Conservation (phyloP, 192 early-diverging fungal genomes). For the Piromyces sp. region DNA sequence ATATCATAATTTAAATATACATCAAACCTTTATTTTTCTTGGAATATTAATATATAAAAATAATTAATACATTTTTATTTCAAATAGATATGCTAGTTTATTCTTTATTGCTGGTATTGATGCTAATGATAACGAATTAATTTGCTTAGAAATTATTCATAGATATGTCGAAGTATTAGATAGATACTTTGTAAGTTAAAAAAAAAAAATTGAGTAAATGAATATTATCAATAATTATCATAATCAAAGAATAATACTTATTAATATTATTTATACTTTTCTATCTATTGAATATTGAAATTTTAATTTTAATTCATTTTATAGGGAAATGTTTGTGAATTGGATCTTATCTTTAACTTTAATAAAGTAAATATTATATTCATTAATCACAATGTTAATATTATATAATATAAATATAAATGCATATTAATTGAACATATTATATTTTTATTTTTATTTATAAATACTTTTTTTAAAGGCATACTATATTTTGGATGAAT, state of each 20-base stretch:
- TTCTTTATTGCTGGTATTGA: constrained; percentile 72
- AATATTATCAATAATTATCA: neutral
- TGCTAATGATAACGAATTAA: constrained; percentile 79
- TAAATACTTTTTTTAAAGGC: constrained; percentile 18
- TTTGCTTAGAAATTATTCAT: constrained; percentile 89
- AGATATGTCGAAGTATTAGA: constrained; percentile 95
- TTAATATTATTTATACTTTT: too few species aligned
- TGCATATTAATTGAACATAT: neutral
- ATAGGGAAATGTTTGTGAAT: neutral
- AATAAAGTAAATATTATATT: constrained; percentile 36
- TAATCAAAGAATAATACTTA: too few species aligned
- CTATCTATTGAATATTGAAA: neutral
- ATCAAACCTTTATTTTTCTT: too few species aligned
- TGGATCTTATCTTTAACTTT: constrained; percentile 50
- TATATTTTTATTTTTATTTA: neutral
- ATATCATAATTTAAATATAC: too few species aligned
- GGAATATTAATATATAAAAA: too few species aligned
- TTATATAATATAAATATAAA: neutral
- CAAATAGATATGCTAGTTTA: constrained; percentile 73
- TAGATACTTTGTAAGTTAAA: constrained; percentile 82
- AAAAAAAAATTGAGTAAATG: neutral
- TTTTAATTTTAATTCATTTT: neutral
- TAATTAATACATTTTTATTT: too few species aligned
- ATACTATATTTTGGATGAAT: constrained; percentile 72
- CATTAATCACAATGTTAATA: too few species aligned